These are phyloP conservation scores for Cadophora luteo-olivacea DNA, from an alignment of 2,329 filamentous ascomycete genomes.

Conservation along the genomic window DNA sequence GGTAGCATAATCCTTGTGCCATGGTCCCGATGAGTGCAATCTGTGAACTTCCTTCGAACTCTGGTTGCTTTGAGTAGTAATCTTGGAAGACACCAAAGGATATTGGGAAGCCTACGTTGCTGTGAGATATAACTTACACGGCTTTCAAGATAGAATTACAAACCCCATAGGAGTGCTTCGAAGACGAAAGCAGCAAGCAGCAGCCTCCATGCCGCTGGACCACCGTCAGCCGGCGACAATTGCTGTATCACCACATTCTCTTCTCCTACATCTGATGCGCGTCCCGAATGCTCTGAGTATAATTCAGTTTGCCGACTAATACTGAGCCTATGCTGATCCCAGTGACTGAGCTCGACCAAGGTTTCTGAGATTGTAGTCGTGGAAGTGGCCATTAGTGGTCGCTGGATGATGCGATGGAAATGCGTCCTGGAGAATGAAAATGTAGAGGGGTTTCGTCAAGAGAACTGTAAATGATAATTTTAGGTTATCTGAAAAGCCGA, in stretches of 20 bases:
- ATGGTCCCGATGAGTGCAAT: constrained; percentile 69
- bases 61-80: constrained; percentile 66
- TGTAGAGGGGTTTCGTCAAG: neutral
- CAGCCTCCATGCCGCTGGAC: constrained; percentile 52
- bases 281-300: neutral
- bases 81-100: constrained; percentile 75
- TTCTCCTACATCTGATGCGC: neutral
- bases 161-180: constrained; percentile 61
- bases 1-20: constrained; percentile 44
- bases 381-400: constrained; percentile 3
- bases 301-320: neutral
- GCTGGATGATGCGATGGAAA: neutral
- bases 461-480: neutral
- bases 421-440: too few species aligned
- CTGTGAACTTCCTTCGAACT: constrained; percentile 57
- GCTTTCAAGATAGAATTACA: constrained; percentile 20
- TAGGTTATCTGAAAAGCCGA: neutral
- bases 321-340: constrained; percentile 5
- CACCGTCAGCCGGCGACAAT: constrained; percentile 37
- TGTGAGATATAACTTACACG: neutral
- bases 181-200: constrained; percentile 57
- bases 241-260: constrained; percentile 16
- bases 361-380: neutral
- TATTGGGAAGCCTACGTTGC: constrained; percentile 65
- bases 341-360: constrained; percentile 16